phyloP scores from a whole-genome alignment of 2,329 filamentous ascomycete species.

The Diplodia mutila region DNA sequence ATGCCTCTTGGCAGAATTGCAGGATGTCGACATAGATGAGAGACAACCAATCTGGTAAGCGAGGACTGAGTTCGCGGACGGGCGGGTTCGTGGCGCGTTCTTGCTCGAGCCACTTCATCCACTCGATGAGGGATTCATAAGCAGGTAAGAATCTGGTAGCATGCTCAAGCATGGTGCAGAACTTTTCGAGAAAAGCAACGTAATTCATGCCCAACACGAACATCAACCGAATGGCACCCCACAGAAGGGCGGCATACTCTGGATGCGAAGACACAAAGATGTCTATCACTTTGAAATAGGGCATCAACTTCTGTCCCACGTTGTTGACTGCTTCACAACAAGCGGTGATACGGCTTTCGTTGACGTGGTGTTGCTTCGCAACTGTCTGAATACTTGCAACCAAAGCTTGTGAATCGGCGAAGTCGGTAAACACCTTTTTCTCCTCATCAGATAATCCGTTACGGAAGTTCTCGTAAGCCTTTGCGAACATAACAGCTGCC shows the following conservation, averaged over 20 bases:
- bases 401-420: background rate
- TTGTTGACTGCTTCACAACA: background rate
- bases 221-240: background rate
- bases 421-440: background rate
- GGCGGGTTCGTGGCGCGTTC: background rate
- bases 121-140: background rate
- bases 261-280: background rate
- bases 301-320: background rate
- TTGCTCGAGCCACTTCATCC: background rate
- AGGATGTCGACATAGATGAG: background rate
- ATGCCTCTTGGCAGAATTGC: background rate
- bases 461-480: background rate
- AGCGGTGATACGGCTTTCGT: background rate
- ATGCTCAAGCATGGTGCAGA: background rate
- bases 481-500: too few relatives aligned
- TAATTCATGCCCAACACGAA: background rate
- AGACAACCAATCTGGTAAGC: background rate
- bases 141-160: background rate
- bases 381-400: background rate
- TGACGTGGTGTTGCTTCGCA: background rate
- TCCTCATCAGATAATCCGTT: background rate
- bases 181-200: background rate
- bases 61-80: background rate
- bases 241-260: background rate
- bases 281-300: background rate